A percentile compares a stretch with the other conserved stretches of the same genome.
Conservation (phyloP, 805 yeast species). For the Millerozyma acaciae region DNA sequence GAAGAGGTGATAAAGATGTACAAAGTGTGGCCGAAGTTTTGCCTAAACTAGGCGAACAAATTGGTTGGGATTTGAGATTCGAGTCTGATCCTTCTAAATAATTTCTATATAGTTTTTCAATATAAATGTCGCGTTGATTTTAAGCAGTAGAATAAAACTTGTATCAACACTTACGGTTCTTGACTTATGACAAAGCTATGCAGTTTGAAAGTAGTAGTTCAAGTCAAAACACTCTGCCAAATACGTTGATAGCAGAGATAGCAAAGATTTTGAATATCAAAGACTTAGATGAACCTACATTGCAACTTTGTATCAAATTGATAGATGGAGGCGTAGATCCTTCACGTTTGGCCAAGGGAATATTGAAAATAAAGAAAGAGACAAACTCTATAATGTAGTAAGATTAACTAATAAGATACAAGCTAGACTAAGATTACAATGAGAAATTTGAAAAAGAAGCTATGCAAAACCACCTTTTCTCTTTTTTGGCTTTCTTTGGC, state of each 20-base stretch:
- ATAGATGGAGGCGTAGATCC: constrained; percentile 41
- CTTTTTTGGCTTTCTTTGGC: constrained; percentile 35
- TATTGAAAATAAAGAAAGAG: constrained; percentile 24
- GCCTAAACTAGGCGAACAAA: constrained; percentile 84
- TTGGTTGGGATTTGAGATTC: constrained; percentile 95
- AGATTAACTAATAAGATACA: constrained; percentile 1
- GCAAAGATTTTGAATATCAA: constrained; percentile 21
- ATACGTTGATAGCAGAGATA: constrained; percentile 19
- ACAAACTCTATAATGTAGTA: constrained; percentile 13
- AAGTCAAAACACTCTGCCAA: too few relatives aligned
- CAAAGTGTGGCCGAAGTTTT: constrained; percentile 94
- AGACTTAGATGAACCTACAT: constrained; percentile 24
- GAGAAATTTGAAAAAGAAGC: constrained; percentile 1
- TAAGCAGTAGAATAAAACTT: too few relatives aligned
- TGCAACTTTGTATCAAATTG: constrained; percentile 30
- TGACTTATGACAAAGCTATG: too few relatives aligned
- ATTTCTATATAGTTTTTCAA: constrained; percentile 2
- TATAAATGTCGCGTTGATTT: too few relatives aligned
- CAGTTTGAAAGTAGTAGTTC: too few relatives aligned
- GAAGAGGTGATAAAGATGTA: constrained; percentile 99
- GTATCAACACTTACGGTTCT: too few relatives aligned
- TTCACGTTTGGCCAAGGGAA: constrained; percentile 21
- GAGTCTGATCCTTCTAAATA: constrained; percentile 47
- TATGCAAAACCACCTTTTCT: constrained; percentile 49
- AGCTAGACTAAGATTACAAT: constrained; percentile 1